Conservation (phyloP, 345 rosid genomes). For the Linum tenue region DNA sequence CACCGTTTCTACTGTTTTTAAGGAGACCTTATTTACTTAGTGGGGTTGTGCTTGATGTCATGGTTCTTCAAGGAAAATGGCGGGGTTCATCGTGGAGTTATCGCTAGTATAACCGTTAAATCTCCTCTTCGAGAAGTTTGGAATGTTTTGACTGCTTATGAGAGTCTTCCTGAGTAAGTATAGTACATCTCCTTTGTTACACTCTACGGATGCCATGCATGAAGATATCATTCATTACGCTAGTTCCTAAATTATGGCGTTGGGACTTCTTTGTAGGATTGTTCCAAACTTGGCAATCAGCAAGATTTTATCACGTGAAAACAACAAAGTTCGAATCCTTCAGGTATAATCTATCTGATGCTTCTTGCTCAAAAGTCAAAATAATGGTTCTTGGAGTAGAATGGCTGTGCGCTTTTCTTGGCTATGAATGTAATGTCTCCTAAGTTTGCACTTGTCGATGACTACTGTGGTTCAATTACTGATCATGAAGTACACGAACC, state of each 20-base stretch:
- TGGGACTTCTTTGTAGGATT: constrained; percentile 43
- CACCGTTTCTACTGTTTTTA: constrained; percentile 16
- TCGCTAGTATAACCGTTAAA: constrained; percentile 95
- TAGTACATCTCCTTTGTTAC: constrained; percentile 1
- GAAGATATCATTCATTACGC: neutral
- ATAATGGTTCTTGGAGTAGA: too few relatives aligned
- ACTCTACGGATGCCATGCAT: neutral
- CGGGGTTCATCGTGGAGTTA: constrained; percentile 87
- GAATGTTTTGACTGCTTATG: constrained; percentile 84
- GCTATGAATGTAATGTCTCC: neutral
- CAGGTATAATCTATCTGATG: constrained; percentile 44
- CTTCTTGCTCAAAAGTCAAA: neutral
- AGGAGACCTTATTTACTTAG: constrained; percentile 15
- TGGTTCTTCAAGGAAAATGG: constrained; percentile 78
- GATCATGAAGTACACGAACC: neutral
- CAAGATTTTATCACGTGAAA: constrained; percentile 79
- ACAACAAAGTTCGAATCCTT: constrained; percentile 81
- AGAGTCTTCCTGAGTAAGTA: constrained; percentile 91
- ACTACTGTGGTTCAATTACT: neutral
- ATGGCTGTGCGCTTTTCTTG: neutral
- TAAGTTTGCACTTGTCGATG: too few relatives aligned
- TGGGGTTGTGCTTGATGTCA: constrained; percentile 26
- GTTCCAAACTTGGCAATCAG: constrained; percentile 95
- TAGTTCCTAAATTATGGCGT: neutral
- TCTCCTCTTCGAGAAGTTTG: constrained; percentile 91